Evolutionary conservation across 805 yeast species (phyloP).

Genomic region (Brettanomyces sp.): DNA sequence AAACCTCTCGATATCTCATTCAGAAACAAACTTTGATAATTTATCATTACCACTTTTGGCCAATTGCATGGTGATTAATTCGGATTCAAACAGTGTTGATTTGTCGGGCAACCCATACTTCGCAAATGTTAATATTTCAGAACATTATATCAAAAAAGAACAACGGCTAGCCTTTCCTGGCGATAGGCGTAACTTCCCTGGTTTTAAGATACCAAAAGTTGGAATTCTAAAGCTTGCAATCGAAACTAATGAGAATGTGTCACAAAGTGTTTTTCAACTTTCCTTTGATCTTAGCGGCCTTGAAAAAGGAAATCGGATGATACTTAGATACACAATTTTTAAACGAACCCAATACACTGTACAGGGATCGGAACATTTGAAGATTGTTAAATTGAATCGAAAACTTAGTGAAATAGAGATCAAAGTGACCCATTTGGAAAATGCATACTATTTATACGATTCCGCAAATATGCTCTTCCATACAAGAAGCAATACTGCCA

Average conservation of each 20-base stretch:
- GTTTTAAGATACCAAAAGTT: conserved; percentile 16
- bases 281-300: too few species aligned
- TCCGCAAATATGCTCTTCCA: conserved; percentile 23
- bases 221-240: conserved; percentile 24
- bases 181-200: conserved; percentile 20
- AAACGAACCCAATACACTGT: too few species aligned
- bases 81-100: neutral
- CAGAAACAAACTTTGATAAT: conserved; percentile 4
- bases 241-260: conserved; percentile 18
- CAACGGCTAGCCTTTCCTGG: conserved; percentile 2
- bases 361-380: too few species aligned
- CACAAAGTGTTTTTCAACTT: too few species aligned
- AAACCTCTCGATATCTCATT: conserved; percentile 16
- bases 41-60: conserved; percentile 18
- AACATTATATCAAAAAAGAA: conserved; percentile 15
- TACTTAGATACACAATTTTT: too few species aligned
- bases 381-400: too few species aligned
- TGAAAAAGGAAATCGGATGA: too few species aligned
- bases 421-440: neutral
- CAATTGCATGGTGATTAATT: conserved; percentile 9
- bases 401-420: too few species aligned
- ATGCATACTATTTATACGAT: conserved; percentile 20
- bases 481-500: conserved; percentile 10
- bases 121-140: conserved; percentile 21
- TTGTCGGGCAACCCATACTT: conserved; percentile 21